Percentiles rank a stretch among this genome's conserved stretches.
Evolutionary conservation across 108 stramenopile species (phyloP).

Genomic region (Nitzschia sp.): DNA sequence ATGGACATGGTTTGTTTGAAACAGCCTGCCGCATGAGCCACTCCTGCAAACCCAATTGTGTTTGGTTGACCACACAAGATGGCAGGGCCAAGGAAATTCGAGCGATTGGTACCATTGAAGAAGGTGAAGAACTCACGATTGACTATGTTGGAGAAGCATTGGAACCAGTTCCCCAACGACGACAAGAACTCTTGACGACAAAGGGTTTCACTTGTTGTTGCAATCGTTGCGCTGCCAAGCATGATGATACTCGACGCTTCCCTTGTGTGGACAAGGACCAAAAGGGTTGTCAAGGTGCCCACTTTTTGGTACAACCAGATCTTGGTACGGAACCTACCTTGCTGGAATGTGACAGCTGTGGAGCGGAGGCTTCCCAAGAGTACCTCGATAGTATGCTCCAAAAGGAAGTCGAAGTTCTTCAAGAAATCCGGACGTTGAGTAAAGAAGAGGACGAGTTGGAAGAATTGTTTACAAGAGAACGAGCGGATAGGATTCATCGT

Average conservation of each 20-base stretch:
- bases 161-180: conserved; percentile 24
- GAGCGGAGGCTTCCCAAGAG: conserved; percentile 11
- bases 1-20: conserved; percentile 38
- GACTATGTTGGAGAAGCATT: conserved; percentile 29
- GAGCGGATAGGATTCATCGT: conserved; percentile 14
- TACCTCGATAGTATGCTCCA: conserved; percentile 18
- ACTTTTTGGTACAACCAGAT: conserved; percentile 32
- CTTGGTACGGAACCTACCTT: conserved; percentile 11
- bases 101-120: conserved; percentile 26
- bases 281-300: conserved; percentile 18
- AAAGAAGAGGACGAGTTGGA: conserved; percentile 17
- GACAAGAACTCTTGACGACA: conserved; percentile 22
- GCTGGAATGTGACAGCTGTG: conserved; percentile 21
- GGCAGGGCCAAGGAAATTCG: conserved; percentile 32
- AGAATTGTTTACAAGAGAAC: neutral
- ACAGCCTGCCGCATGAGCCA: conserved; percentile 41
- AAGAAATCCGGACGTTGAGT: conserved; percentile 13
- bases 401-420: conserved; percentile 14
- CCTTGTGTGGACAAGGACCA: conserved; percentile 9
- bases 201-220: conserved; percentile 36
- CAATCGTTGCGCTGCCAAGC: conserved; percentile 24
- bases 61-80: conserved; percentile 35
- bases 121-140: conserved; percentile 37
- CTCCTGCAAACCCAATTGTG: conserved; percentile 41
- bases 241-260: conserved; percentile 38